Percentiles rank a stretch among this genome's conserved stretches.
phyloP scores from a whole-genome alignment of 2,329 filamentous ascomycete genomes.

The Talaromyces sp. region DNA sequence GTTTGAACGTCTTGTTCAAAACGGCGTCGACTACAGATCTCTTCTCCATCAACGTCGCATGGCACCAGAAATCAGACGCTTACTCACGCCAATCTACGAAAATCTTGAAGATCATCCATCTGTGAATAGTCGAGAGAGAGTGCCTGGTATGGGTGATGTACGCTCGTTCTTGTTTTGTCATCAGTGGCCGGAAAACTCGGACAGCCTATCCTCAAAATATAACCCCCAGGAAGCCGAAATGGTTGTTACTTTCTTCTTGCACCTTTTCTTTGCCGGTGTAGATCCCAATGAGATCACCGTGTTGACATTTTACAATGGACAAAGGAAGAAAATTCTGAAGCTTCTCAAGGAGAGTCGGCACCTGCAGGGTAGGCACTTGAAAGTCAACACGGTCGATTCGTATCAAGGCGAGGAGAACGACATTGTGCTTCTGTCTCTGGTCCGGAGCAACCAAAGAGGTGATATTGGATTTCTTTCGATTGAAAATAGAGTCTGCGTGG shows the following conservation, averaged over 20 bases:
- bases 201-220: conserved; percentile 59
- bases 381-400: conserved; percentile 76
- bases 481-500: conserved; percentile 58
- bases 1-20: conserved; percentile 71
- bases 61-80: conserved; percentile 61
- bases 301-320: conserved; percentile 83
- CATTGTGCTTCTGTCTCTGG: conserved; percentile 72
- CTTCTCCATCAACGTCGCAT: conserved; percentile 67
- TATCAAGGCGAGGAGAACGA: conserved; percentile 92
- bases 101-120: conserved; percentile 53
- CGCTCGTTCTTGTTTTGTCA: conserved; percentile 62
- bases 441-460: conserved; percentile 58
- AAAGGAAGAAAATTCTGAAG: conserved; percentile 60
- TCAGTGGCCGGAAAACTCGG: conserved; percentile 58
- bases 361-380: conserved; percentile 43
- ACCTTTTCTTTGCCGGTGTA: conserved; percentile 66
- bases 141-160: conserved; percentile 59
- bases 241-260: conserved; percentile 65
- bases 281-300: conserved; percentile 62
- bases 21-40: conserved; percentile 58
- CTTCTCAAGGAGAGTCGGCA: conserved; percentile 37
- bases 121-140: conserved; percentile 48
- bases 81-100: conserved; percentile 59
- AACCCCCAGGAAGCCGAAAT: conserved; percentile 72
- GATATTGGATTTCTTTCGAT: conserved; percentile 70